phyloP scores from a whole-genome alignment of 768 basidiomycete genomes.

The Lactifluus subvellereus region DNA sequence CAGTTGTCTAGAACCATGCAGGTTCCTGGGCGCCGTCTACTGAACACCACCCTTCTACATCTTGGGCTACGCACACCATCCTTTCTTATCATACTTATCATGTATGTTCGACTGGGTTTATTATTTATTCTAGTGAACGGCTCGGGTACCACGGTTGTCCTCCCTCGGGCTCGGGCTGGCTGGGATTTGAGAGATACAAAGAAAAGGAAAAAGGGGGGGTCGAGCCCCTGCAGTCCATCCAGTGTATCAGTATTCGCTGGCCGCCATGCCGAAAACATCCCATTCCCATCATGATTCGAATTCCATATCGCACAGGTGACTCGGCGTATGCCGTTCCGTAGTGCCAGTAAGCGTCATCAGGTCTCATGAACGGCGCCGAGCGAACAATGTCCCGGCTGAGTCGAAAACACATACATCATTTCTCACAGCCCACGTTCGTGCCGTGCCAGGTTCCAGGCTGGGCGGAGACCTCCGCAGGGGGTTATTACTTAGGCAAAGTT shows the following conservation, averaged over 20 bases:
- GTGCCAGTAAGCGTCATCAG: constrained; percentile 8
- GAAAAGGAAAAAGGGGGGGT: neutral
- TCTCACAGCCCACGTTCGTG: constrained; percentile 18
- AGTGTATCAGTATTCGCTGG: neutral
- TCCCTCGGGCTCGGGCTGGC: neutral
- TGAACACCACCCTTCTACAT: too few species aligned
- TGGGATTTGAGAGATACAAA: neutral
- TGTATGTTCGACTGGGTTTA: too few species aligned
- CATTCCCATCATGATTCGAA: constrained; percentile 4
- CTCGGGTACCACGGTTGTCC: too few species aligned
- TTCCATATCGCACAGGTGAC: constrained; percentile 19
- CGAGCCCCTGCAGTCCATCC: neutral
- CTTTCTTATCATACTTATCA: neutral
- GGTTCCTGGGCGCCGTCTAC: constrained; percentile 7
- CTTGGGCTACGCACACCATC: neutral
- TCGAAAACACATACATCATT: neutral
- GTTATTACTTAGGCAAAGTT: neutral
- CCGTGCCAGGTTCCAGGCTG: constrained; percentile 16
- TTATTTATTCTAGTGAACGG: too few species aligned
- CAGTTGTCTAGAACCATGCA: constrained; percentile 5
- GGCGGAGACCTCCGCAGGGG: constrained; percentile 18
- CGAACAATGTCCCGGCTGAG: constrained; percentile 15
- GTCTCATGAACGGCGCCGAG: constrained; percentile 13
- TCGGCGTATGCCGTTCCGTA: constrained; percentile 17
- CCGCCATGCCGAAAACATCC: constrained; percentile 3